These are phyloP conservation scores for Trichoderma reesei DNA, from an alignment of 495 filamentous ascomycete species.

Conservation along the genomic window DNA sequence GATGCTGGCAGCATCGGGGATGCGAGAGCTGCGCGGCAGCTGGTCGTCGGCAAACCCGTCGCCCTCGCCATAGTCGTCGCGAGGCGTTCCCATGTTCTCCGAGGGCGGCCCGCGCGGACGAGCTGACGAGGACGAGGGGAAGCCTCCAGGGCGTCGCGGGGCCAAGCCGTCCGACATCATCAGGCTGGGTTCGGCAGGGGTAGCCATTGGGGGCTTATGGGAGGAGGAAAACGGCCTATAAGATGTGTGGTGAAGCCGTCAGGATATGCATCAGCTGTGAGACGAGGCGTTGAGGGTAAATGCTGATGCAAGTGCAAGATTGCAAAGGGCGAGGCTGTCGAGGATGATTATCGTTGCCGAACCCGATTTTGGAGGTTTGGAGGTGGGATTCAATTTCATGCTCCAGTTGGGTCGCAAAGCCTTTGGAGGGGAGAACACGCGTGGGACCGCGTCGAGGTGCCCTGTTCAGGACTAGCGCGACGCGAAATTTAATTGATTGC, in stretches of 20 bases:
- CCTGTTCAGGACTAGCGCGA: constrained; percentile 1
- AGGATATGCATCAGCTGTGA: background rate
- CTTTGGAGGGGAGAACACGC: background rate
- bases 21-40: constrained; percentile 42
- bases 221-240: background rate
- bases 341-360: background rate
- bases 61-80: constrained; percentile 45
- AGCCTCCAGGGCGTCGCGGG: constrained; percentile 19
- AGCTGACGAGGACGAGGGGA: constrained; percentile 40
- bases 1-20: constrained; percentile 52
- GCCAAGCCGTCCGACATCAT: constrained; percentile 7
- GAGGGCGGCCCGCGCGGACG: constrained; percentile 54
- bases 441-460: background rate
- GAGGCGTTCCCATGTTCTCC: constrained; percentile 53
- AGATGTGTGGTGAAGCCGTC: background rate
- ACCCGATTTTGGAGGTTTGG: background rate
- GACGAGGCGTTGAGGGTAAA: background rate
- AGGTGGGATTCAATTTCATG: background rate
- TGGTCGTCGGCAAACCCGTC: constrained; percentile 51
- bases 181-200: background rate
- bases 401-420: background rate
- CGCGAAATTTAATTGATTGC: constrained; percentile 9
- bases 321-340: background rate
- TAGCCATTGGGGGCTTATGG: background rate
- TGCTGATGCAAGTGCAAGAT: background rate